Base-by-base conservation (phyloP, 495 filamentous ascomycete species). In the Aspergillus nanangensis region DNA sequence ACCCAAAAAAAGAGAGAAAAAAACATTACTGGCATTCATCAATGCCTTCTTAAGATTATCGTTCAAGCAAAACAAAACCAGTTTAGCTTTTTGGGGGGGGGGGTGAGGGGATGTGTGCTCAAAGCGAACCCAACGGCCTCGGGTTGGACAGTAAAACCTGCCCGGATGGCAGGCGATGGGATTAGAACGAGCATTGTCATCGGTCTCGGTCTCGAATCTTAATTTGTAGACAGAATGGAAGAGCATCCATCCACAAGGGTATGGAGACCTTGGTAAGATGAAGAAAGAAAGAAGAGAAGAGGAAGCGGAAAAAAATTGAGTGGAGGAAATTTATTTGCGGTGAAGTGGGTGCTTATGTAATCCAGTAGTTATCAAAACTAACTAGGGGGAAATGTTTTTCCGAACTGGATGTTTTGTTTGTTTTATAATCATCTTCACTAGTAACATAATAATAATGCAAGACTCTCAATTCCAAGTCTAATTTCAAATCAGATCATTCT, bases 111-210 rank as follows among this genome's bases (percentile, higher is more conserved):
- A 45, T 72, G 66, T 74, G 48, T 61, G 67, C 71, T 74, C 67
- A 66, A 72, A 74, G 71, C 71, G 71, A 74, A 74, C 71, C 71
- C 65, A 57, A 57, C 57, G 49, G 58, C 61, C 67, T 58, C 65
- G 55, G 35, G 24, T 36, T 15, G 43, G 33, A 50, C 23, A 53
- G 43, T 41, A 56, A 45, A 49, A 22, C 38, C 41, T 46, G 21
- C 47, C 45, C 46, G 42, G 25, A 47, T 42, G 62, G 55, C 59
- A 68, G 59, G 58, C 51, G 62, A 58, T 62, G 60, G 69, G 71
- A 74, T 74, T 74, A 70, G 66, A 68, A 74, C 64, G 66, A 72
- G 69, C 71, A 63, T 53, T n/a, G 31, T 41, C 15, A 47, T 73
- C 58, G 40, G 36, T 74, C 71, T 74, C 54, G 69, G 71, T 74